Evolutionary conservation across 306 rosid genomes (phyloP).

Genomic region (Styphnolobium japonicum): DNA sequence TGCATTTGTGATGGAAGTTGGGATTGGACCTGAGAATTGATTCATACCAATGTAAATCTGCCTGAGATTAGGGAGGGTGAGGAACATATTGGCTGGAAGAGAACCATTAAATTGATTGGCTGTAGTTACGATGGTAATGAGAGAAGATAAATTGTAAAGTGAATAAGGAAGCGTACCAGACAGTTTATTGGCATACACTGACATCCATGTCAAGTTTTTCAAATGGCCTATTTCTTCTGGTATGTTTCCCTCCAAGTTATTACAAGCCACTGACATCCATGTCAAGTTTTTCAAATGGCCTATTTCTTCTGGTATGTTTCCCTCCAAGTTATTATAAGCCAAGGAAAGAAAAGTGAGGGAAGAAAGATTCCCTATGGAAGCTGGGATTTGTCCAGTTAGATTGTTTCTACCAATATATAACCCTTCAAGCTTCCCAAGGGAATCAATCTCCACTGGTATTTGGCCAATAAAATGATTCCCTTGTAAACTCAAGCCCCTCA

Average conservation of each 20-base stretch:
- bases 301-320: too few species aligned
- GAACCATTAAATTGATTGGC: background rate
- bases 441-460: background rate
- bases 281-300: too few species aligned
- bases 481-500: background rate
- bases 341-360: background rate
- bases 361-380: background rate
- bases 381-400: background rate
- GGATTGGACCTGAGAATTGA: background rate
- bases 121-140: accelerated
- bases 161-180: too few species aligned
- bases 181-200: background rate
- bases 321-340: too few species aligned
- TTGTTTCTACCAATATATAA: too few species aligned
- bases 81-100: background rate
- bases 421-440: too few species aligned
- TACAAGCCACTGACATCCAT: too few species aligned
- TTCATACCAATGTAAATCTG: accelerated
- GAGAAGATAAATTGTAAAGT: too few species aligned
- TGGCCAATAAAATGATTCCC: background rate
- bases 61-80: background rate
- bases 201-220: accelerated
- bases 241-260: too few species aligned
- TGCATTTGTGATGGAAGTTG: background rate
- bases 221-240: background rate